Base-by-base conservation (phyloP, 2,329 filamentous ascomycete species). In the Emmonsia crescens region DNA sequence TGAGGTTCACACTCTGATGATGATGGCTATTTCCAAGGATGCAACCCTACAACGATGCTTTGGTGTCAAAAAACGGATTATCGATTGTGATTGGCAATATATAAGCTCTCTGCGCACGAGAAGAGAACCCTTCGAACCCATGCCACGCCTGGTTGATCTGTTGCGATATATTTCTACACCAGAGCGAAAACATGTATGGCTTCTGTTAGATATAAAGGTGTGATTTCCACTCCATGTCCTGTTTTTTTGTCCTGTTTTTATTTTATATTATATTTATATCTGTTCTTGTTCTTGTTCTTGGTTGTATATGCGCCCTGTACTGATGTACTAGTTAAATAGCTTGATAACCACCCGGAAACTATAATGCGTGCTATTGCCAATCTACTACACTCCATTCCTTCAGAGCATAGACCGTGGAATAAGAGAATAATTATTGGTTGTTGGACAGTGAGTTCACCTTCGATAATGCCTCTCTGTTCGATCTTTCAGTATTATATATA, bases 161-260 rank as follows among this genome's bases (percentile, higher is more conserved):
- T 78, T 96, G 9, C 80, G 83, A 62, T 93, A 87, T 70, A 73
- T 97, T 59, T 79, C 83, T 0, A 77, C 83, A 66, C 86, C 86
- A 0, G 86, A 80, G 0, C 72, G 82, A 46, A 84, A 89, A 68
- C 73, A 87, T 51, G 79, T 92, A 10, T 96, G 92, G 92, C 68
- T 94, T 5, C 74, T 96, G 64, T 78, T 97, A 3, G 93, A 97
- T 72, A 89, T 97, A 72, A 97, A 96, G 79, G 86, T 89, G 73
- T 24, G 70, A 33, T 60, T 40, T n/a, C 44, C 31, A 42, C 38
- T 19, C 6, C 40, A 54, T 48, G 14, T n/a, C n/a, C 16, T n/a
- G n/a, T n/a, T n/a, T n/a, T n/a, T n/a, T n/a, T n/a, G n/a, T n/a
- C n/a, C n/a, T n/a, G n/a, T n/a, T n/a, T n/a, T n/a, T n/a, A n/a